Base-by-base conservation (phyloP, 2,329 filamentous ascomycete genomes). In the Teratosphaeriaceae sp. region DNA sequence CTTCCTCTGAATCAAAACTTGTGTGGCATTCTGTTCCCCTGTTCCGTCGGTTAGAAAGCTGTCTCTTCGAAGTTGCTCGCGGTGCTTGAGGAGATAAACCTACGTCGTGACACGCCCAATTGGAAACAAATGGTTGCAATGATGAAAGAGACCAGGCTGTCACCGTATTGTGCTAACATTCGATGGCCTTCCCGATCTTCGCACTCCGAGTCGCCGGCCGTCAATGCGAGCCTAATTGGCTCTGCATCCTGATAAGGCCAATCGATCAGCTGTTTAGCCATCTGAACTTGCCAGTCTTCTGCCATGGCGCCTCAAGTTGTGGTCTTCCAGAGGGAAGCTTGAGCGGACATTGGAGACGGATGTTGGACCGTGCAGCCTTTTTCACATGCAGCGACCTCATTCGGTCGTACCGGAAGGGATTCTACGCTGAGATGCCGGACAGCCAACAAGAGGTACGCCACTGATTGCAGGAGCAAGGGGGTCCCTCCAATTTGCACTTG, bases 131-230 rank as follows among this genome's bases (percentile, higher is more conserved):
- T 30, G n/a, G 22, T 30, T 20, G 16, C 26, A 20, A 40, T 40
- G 15, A 30, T 30, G 22, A 27, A 31, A 6, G 13, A 7, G 38
- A 40, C 26, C 16, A 40, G 16, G 38, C 13, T 30, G 16, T 40
- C 38, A 13, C 38, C 38, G 26, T 16, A 18, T 26, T 31, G 38
- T 13, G 38, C 38, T 27, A 40, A 27, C 11, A 15, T 27, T n/a
- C 38, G 38, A 21, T 40, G 13, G 18, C 38, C 38, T 30, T 40
- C 38, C 8, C 38, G 38, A 30, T 40, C 19, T 13, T 40, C 38
- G 26, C 38, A 5, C 18, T 40, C 18, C 7, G 38, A 30, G 26
- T 40, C 38, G 8, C 38, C 38, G 11, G 22, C 38, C 22, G 22
- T 40, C 18, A 40, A 20, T 27, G 38, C 38, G 15, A 19, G 15